Base-by-base conservation (phyloP, 2,329 filamentous ascomycete species). In the Cercospora zeina region DNA sequence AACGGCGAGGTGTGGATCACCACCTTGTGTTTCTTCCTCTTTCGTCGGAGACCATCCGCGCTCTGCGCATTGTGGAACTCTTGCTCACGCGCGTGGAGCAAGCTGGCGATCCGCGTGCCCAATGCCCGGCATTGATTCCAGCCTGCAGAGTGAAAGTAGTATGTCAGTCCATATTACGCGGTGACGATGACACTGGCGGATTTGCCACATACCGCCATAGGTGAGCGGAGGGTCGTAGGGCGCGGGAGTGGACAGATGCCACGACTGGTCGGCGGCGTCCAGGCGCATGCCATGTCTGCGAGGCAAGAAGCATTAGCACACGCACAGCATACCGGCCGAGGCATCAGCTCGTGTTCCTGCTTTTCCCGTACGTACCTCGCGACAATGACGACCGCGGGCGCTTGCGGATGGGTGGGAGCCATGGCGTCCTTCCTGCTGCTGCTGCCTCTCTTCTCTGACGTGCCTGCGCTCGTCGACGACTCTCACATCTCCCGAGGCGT, bases 191-290 rank as follows among this genome's bases (percentile, higher is more conserved):
- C 42, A 21, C 21, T 21, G 42, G 19, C 5, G 31, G 27, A 14
- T 53, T 53, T 53, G 49, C 49, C 49, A 53, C 49, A 34, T 53
- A 53, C 49, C 56, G 69, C 91, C 90, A 74, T 97, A 97, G 2
- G 93, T 96, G 62, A 99, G 82, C 54, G 95, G 95, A 68, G 95
- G 91, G 68, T 99, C 93, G 80, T 97, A 99, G 1, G 95, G 95
- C 5, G 91, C 93, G 1, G 93, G 90, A 5, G 95, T 96, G 31
- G 90, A 89, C 59, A 96, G 83, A 76, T 97, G 91, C 95, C 95
- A 99, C 76, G 91, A 87, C 75, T 93, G 92, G 81, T 99, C 93
- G 65, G 93, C 92, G 60, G 91, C 91, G 76, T 99, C 95, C 62
- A 99, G 88, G 69, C 95, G 89, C 70, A 93, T 90, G 72, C 95